phyloP scores from a whole-genome alignment of 1,139 yeast species.

The Taphrina betulina region DNA sequence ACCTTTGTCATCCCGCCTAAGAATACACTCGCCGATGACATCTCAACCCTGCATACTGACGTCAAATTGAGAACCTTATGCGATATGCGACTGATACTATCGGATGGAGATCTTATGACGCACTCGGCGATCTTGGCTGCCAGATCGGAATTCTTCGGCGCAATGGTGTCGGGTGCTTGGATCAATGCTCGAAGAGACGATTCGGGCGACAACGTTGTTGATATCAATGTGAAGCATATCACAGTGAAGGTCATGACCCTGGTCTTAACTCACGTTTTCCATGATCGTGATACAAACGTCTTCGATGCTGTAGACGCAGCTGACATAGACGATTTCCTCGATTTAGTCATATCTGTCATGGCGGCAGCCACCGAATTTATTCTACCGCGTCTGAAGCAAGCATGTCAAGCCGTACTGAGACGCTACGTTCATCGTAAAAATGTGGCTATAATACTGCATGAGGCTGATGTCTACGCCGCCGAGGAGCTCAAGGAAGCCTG shows the following conservation, averaged over 20 bases:
- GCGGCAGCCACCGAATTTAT: slow-evolving; percentile 65
- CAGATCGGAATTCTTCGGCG: slow-evolving; percentile 62
- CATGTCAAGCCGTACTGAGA: slow-evolving; percentile 62
- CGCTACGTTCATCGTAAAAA: slow-evolving; percentile 48
- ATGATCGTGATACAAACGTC: slow-evolving; percentile 51
- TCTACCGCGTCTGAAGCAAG: slow-evolving; percentile 57
- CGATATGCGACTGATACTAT: slow-evolving; percentile 46
- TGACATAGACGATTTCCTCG: slow-evolving; percentile 53
- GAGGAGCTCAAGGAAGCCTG: slow-evolving; percentile 59
- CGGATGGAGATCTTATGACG: slow-evolving; percentile 47
- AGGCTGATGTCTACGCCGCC: slow-evolving; percentile 57
- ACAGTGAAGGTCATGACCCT: slow-evolving; percentile 51
- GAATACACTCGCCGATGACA: slow-evolving; percentile 37
- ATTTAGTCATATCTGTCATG: slow-evolving; percentile 58
- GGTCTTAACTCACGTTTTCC: slow-evolving; percentile 60
- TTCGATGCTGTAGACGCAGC: slow-evolving; percentile 48
- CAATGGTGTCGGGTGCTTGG: slow-evolving; percentile 32
- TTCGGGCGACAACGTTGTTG: slow-evolving; percentile 41
- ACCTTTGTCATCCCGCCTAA: slow-evolving; percentile 38
- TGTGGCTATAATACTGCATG: slow-evolving; percentile 51
- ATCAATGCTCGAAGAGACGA: slow-evolving; percentile 33
- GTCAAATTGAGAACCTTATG: slow-evolving; percentile 34
- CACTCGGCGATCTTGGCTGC: slow-evolving; percentile 56
- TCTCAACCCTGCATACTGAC: slow-evolving; percentile 35
- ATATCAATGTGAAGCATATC: slow-evolving; percentile 50